Evolutionary conservation across 2,329 filamentous ascomycete genomes (phyloP).

Genomic region (Sporothrix mexicana): DNA sequence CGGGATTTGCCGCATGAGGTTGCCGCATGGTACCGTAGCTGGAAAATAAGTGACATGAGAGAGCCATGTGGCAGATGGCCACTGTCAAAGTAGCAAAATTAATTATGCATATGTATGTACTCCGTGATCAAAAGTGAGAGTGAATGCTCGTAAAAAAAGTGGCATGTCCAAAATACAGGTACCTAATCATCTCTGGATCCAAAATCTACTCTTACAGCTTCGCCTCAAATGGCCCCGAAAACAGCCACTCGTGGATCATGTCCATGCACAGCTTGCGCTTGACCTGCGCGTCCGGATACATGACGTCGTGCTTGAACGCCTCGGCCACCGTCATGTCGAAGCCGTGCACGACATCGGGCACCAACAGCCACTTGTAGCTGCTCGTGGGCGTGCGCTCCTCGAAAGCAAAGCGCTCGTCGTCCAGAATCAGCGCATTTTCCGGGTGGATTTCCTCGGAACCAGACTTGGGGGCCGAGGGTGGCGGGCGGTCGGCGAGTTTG

Average conservation of each 20-base stretch:
- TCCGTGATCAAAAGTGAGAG: neutral
- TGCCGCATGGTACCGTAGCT: neutral
- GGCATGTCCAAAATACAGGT: neutral
- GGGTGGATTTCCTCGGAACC: slow-evolving; percentile 41
- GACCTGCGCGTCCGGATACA: slow-evolving; percentile 41
- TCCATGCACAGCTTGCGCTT: slow-evolving; percentile 40
- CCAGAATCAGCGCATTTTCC: slow-evolving; percentile 37
- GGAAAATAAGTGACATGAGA: neutral
- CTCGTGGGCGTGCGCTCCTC: slow-evolving; percentile 40
- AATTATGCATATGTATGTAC: neutral
- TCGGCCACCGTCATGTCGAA: slow-evolving; percentile 47
- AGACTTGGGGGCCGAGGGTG: slow-evolving; percentile 42
- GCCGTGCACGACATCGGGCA: slow-evolving; percentile 51
- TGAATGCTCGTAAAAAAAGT: neutral
- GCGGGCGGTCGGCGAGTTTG: slow-evolving; percentile 44
- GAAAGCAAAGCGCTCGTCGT: slow-evolving; percentile 48
- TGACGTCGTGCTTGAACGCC: slow-evolving; percentile 39
- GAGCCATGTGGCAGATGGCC: too few species aligned
- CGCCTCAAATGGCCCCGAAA: slow-evolving; percentile 33
- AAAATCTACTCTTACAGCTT: neutral
- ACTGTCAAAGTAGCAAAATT: too few species aligned
- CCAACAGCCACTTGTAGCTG: slow-evolving; percentile 50
- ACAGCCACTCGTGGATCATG: slow-evolving; percentile 41
- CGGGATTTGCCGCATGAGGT: neutral
- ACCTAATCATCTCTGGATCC: neutral